Base-by-base conservation (phyloP, 2,329 filamentous ascomycete genomes). In the Trichoderma guizhouense region DNA sequence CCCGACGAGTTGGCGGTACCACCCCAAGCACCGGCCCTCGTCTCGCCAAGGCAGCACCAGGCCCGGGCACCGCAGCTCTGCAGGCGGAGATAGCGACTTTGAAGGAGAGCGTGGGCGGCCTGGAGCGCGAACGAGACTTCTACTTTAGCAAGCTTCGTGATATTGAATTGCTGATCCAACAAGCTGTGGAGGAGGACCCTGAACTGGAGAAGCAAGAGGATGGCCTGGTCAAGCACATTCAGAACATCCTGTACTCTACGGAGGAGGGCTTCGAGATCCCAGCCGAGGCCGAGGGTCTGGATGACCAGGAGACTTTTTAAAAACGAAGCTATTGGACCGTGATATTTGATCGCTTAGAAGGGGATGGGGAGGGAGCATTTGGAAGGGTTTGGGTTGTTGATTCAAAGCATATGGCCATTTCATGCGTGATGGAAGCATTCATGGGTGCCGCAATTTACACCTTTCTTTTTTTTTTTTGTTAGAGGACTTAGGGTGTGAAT, bases 141-240 rank as follows among this genome's bases (percentile, higher is more conserved):
- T 99, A 99, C 87, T 99, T 99, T 84, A 97, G 93, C 88, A 99
- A 99, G 87, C 88, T 99, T 75, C 89, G 96, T 72, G 96, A 99
- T 80, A 99, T 99, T 77, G 96, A 99, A 84, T 86, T 99, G 75
- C 85, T 99, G 78, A 89, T 99, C 70, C 96, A 99, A 85, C 92
- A 93, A 78, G 94, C 95, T 12, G 92, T 97, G 79, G 96, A 99
- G 77, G 92, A 94, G 74, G 93, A 98, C 76, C 95, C 95, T 0
- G 92, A 97, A 83, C 84, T 98, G 66, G 96, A 98, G 84, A 95
- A 97, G 88, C 93, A 97, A 73, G 95, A 98, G 78, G 92, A 94
- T 74, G 92, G 94, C 18, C 86, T 99, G 74, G 89, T 98, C 81
- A 98, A 97, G 89, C 91, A 95, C 81, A 98, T 99, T 82, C 96